Evolutionary conservation across 2,329 filamentous ascomycete species (phyloP).

Genomic region (Tetracladium maxilliforme): DNA sequence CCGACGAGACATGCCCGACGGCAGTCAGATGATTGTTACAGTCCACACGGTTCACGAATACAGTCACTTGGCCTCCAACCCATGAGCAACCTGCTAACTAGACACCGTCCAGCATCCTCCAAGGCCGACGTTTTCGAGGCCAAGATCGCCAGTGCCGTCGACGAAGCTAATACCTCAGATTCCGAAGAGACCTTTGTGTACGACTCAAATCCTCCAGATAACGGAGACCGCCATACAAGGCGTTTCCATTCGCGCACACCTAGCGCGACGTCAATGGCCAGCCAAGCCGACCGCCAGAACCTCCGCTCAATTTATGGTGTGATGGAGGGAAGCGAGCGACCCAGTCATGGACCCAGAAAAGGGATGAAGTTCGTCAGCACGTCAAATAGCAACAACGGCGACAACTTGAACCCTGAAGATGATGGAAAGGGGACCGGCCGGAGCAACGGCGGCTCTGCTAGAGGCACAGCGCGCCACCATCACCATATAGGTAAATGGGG

Average conservation of each 20-base stretch:
- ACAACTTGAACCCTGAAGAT: slow-evolving; percentile 37
- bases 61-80: too few species aligned
- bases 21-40: too few species aligned
- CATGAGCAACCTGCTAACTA: slow-evolving; percentile 30
- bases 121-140: slow-evolving; percentile 98
- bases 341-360: slow-evolving; percentile 60
- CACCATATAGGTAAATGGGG: slow-evolving; percentile 72
- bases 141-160: slow-evolving; percentile 88
- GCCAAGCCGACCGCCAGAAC: slow-evolving; percentile 46
- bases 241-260: slow-evolving; percentile 89
- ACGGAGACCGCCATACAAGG: slow-evolving; percentile 43
- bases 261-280: slow-evolving; percentile 74
- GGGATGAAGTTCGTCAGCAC: slow-evolving; percentile 94
- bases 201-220: slow-evolving; percentile 82
- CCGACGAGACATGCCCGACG: too few species aligned
- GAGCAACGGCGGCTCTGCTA: slow-evolving; percentile 44
- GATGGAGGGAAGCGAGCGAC: slow-evolving; percentile 48
- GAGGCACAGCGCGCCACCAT: slow-evolving; percentile 60
- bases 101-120: slow-evolving; percentile 52
- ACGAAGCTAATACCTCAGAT: slow-evolving; percentile 91
- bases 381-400: slow-evolving; percentile 45
- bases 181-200: slow-evolving; percentile 99
- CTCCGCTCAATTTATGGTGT: slow-evolving; percentile 52
- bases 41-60: too few species aligned
- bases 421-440: slow-evolving; percentile 49